Evolutionary conservation across 179 eudicot species (phyloP), one percentile per base, ranked within the genome.

Genomic region (Sideroxylon spinosum): DNA sequence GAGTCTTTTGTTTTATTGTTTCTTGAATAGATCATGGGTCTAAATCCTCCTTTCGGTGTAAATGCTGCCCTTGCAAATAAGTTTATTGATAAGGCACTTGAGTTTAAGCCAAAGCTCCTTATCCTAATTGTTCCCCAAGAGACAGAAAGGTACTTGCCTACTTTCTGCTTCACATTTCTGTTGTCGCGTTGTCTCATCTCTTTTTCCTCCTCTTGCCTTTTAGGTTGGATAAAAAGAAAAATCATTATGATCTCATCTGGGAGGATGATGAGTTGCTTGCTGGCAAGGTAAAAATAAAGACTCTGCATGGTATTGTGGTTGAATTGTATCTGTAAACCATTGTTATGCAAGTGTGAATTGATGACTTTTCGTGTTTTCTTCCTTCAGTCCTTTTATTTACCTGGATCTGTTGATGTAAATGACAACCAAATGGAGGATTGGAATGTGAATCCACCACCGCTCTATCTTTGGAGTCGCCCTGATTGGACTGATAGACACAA

Each of bases 41-140:
- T 95, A 75, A 95, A 90, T 84, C 98, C 98, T 72, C 99, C 98
- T 20, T 95, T 93, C 83, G 99, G 99, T 66, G 91, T 86, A 49
- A 83, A 90, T 79, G 94, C 92, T 67, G 19, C 82, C 29, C 90
- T 84, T 74, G 99, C 98, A 66, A 95, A 95, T 87, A 85, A 88
- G 91, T 95, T 95, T 78, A 90, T 95, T 49, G 75, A 90, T 53
- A 88, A 91, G 84, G 99, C 98, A 55, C 98, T 94, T n/a, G 78
- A 87, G 83, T 94, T 94, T 75, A 89, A 89, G 77, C 98, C 98
- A 16, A 95, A 95, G 87, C 94, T 95, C 69, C 65, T 95, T 64
- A 84, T 95, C 84, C 96, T 95, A 46, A 93, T 93, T 71, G 98
- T 88, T 76, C 99, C 97, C 17, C 72, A 66, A 8, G 98, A 88